phyloP scores from a whole-genome alignment of 495 filamentous ascomycete species.

The Melanomma pulvis-pyrius region DNA sequence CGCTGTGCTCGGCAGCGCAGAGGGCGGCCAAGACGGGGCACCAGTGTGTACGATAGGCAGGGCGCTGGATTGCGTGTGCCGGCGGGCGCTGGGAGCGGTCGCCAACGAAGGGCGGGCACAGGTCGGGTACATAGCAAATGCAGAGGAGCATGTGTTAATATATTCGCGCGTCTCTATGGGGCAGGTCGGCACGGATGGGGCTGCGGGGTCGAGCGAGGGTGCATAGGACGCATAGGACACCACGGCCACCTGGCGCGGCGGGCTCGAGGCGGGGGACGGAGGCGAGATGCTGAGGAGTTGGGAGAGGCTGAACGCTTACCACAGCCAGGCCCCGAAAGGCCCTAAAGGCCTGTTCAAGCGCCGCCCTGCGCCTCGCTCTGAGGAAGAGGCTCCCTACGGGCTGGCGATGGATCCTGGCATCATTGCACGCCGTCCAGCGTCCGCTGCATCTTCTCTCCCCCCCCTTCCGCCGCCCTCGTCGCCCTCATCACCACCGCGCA shows the following conservation, averaged over 20 bases:
- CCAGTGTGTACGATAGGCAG: conserved; percentile 28
- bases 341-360: conserved; percentile 1
- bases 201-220: conserved; percentile 3
- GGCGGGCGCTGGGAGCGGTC: neutral
- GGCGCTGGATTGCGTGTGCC: neutral
- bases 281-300: neutral
- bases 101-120: neutral
- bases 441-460: neutral
- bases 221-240: neutral
- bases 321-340: too few relatives aligned
- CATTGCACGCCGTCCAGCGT: neutral
- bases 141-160: conserved; percentile 23
- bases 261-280: neutral
- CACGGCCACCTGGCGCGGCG: neutral
- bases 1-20: neutral
- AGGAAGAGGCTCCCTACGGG: conserved; percentile 1
- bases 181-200: neutral
- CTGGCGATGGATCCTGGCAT: neutral
- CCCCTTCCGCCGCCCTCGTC: neutral
- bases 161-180: conserved; percentile 11
- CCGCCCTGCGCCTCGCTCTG: conserved; percentile 12
- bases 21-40: neutral
- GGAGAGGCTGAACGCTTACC: neutral
- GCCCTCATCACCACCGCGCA: conserved; percentile 1
- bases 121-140: conserved; percentile 25